phyloP scores from a whole-genome alignment of 192 early-diverging fungal species.

The Dimargaris xerosporica region DNA sequence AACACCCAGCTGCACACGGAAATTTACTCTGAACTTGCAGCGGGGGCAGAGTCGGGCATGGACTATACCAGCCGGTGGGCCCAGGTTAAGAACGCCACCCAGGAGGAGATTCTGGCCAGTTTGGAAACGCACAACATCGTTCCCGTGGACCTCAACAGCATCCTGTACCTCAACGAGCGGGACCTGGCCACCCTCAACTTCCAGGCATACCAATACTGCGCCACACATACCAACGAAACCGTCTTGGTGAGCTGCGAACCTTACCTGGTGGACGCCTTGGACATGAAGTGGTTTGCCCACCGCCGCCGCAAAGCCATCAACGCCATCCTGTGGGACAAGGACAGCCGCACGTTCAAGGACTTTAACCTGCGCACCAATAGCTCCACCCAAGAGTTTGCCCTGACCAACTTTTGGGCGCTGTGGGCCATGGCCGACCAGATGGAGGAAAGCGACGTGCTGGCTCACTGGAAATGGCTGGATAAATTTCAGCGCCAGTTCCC shows the following conservation, averaged over 20 bases:
- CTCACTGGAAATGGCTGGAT: constrained; percentile 15
- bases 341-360: constrained; percentile 32
- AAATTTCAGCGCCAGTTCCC: constrained; percentile 24
- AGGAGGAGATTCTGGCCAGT: constrained; percentile 25
- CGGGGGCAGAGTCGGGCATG: constrained; percentile 58
- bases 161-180: constrained; percentile 42
- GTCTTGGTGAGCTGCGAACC: too few relatives aligned
- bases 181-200: constrained; percentile 15
- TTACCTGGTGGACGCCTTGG: too few relatives aligned
- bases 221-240: not conserved
- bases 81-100: constrained; percentile 13
- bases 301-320: constrained; percentile 30
- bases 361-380: constrained; percentile 28
- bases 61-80: constrained; percentile 56
- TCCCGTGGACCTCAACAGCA: constrained; percentile 54
- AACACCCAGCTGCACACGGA: constrained; percentile 8
- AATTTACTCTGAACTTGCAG: constrained; percentile 47
- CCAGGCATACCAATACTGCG: not conserved
- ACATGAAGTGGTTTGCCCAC: too few relatives aligned
- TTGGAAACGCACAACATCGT: constrained; percentile 40
- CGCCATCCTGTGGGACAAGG: constrained; percentile 32
- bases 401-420: constrained; percentile 42
- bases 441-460: constrained; percentile 11
- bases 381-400: constrained; percentile 22
- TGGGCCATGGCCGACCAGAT: constrained; percentile 29